Evolutionary conservation across 768 basidiomycete species (phyloP).

Genomic region (Suillus decipiens): DNA sequence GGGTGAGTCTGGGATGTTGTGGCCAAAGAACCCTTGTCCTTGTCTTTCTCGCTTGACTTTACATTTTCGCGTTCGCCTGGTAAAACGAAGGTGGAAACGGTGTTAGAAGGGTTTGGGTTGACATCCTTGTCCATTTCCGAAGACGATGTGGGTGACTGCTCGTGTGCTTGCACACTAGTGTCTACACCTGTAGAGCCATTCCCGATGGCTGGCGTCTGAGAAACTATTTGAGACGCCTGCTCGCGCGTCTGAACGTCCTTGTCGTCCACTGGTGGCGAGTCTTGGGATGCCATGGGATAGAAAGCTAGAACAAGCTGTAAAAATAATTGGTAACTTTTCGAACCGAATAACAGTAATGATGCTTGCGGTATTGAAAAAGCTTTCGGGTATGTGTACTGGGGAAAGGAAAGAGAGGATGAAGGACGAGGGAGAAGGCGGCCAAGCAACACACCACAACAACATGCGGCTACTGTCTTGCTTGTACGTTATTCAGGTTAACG

Average conservation of each 20-base stretch:
- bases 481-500: conserved; percentile 8
- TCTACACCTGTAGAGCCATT: conserved; percentile 23
- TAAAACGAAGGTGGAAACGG: conserved; percentile 34
- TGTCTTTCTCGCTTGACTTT: conserved; percentile 37
- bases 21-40: conserved; percentile 48
- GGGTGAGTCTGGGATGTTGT: conserved; percentile 46
- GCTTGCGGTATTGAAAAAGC: conserved; percentile 16
- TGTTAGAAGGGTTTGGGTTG: conserved; percentile 34
- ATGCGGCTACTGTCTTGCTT: conserved; percentile 25
- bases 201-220: conserved; percentile 28
- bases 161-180: conserved; percentile 30
- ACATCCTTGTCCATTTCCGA: conserved; percentile 40
- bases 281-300: conserved; percentile 28
- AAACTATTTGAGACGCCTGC: conserved; percentile 15
- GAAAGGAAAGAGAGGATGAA: conserved; percentile 14
- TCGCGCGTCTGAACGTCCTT: conserved; percentile 25
- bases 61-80: conserved; percentile 35
- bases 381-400: conserved; percentile 35
- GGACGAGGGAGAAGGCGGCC: conserved; percentile 18
- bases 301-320: conserved; percentile 9
- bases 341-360: background rate
- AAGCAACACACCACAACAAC: conserved; percentile 25
- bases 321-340: conserved; percentile 4
- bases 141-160: conserved; percentile 31
- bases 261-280: conserved; percentile 19